A percentile compares a stretch with the other conserved stretches of the same genome.
These are phyloP conservation scores for Zalerion maritima DNA, from an alignment of 495 filamentous ascomycete species.

Conservation along the genomic window DNA sequence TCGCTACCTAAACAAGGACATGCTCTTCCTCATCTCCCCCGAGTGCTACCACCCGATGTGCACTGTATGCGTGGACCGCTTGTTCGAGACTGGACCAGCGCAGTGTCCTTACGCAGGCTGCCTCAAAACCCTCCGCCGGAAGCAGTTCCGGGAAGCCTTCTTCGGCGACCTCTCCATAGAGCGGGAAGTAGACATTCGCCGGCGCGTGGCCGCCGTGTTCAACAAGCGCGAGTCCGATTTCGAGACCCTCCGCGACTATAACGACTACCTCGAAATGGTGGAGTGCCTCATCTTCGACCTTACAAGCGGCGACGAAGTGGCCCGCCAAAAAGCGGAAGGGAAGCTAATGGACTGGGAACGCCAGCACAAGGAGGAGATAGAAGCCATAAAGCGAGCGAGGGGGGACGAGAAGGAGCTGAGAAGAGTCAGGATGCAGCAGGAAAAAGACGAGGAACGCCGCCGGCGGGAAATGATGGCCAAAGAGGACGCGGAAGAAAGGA, in stretches of 20 bases:
- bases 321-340: constrained; percentile 45
- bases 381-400: constrained; percentile 51
- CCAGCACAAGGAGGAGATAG: constrained; percentile 54
- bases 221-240: constrained; percentile 89
- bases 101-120: constrained; percentile 84
- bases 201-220: constrained; percentile 65
- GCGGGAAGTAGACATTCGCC: constrained; percentile 84
- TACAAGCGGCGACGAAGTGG: constrained; percentile 52
- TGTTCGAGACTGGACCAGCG: constrained; percentile 81
- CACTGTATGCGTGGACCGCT: constrained; percentile 80
- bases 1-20: constrained; percentile 83
- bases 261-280: constrained; percentile 88
- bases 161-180: constrained; percentile 85
- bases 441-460: constrained; percentile 40
- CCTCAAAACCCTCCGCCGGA: constrained; percentile 67
- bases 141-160: constrained; percentile 70
- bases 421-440: constrained; percentile 21
- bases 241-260: constrained; percentile 61
- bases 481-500: constrained; percentile 34
- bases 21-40: constrained; percentile 89
- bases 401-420: constrained; percentile 43
- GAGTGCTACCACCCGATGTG: constrained; percentile 99
- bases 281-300: constrained; percentile 85
- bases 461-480: constrained; percentile 44
- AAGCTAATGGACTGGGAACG: constrained; percentile 51